Base-by-base conservation (phyloP, 495 filamentous ascomycete genomes). In the Clohesyomyces aquaticus region DNA sequence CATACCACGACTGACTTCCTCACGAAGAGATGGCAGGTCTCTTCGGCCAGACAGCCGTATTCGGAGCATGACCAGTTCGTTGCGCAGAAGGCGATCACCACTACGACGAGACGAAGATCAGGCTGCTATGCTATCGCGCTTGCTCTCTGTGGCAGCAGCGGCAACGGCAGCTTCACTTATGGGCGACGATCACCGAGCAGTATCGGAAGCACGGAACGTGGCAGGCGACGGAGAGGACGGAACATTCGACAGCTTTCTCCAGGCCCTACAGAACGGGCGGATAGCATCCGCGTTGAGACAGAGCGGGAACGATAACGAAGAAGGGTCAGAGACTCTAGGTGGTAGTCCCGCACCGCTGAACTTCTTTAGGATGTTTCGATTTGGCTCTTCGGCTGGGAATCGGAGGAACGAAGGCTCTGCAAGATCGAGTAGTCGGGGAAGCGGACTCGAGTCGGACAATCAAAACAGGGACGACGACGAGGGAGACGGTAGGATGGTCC, bases 401-500 rank as follows among this genome's bases (percentile, higher is more conserved):
- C 25, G 63, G 18, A 63, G 65, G 28, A 55, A 12, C n/a, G 65
- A 68, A 29, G 38, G 41, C 10, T 1, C 22, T 46, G 23, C 60
- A 11, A 25, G 52, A 21, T 57, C 59, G 54, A 52, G 46, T n/a
- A 66, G 65, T 46, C 56, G 59, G 1, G 54, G 41, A 9, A 55
- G 64, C 25, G 61, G 58, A 14, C 21, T 21, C 16, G 55, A 21
- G 19, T 23, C 61, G 23, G 77, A 79, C 57, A 64, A 76, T 47
- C 77, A 82, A 43, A 78, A 79, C 35, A 74, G 78, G 51, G 57
- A 73, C 56, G 74, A 75, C 21, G 82, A 83, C 47, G 78, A 74
- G n/a, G 54, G 64, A 21, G 86, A 88, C 57, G 85, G 81, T 12
- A 79, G 86, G 16, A 86, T 83, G 62, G 84, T 89, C 16, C 87